A percentile compares a stretch with the other conserved stretches of the same genome.
phyloP scores from a whole-genome alignment of 768 basidiomycete genomes.

The Xerocomellus dryophilus region DNA sequence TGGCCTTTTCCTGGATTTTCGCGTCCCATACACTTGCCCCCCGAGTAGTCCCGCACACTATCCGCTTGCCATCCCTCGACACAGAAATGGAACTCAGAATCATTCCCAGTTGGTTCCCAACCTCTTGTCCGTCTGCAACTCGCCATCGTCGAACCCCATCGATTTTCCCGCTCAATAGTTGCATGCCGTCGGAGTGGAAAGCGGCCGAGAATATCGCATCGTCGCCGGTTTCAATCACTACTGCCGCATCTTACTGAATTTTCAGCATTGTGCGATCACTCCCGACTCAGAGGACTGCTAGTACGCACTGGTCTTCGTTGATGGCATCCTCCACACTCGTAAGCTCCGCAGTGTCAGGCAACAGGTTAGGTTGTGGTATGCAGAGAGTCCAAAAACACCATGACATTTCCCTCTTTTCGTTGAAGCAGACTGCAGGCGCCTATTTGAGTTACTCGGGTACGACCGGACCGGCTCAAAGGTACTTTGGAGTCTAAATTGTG shows the following conservation, averaged over 20 bases:
- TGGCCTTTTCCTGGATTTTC: background rate
- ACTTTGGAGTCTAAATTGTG: too few species aligned
- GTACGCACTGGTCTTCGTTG: background rate
- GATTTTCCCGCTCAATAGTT: background rate
- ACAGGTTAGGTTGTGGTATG: background rate
- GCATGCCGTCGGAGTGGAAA: background rate
- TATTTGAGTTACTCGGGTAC: too few species aligned
- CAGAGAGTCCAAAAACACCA: too few species aligned
- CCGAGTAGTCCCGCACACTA: background rate
- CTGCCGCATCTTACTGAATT: background rate
- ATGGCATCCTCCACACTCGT: background rate
- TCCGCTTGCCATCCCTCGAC: background rate
- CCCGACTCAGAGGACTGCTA: background rate
- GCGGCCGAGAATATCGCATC: background rate
- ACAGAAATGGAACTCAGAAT: background rate
- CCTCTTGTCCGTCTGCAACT: background rate
- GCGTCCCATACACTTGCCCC: conserved; percentile 1
- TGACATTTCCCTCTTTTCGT: too few species aligned
- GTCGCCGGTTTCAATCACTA: background rate
- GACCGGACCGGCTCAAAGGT: too few species aligned
- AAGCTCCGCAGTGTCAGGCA: background rate
- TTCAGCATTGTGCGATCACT: background rate
- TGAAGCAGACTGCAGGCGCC: too few species aligned
- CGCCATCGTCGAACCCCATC: background rate
- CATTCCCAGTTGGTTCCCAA: background rate